Evolutionary conservation across 305 asterid species (phyloP).

Genomic region (Salvia sclarea): DNA sequence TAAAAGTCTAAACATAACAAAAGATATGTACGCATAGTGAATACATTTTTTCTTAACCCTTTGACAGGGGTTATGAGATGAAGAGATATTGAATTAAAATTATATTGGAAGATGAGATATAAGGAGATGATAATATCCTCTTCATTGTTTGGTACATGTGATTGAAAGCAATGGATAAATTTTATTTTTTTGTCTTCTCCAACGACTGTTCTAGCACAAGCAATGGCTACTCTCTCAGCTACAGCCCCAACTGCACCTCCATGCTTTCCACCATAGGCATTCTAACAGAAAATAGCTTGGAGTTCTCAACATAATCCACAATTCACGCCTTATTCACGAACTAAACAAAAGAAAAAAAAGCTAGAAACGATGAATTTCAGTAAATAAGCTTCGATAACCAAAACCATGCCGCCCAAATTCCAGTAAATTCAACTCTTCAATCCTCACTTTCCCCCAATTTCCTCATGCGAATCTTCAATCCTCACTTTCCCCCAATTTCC

Average conservation of each 20-base stretch:
- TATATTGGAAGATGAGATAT: too few species aligned
- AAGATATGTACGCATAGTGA: too few species aligned
- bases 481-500: too few species aligned
- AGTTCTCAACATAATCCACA: neutral
- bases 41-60: too few species aligned
- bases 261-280: constrained; percentile 62
- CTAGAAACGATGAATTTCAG: neutral
- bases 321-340: neutral
- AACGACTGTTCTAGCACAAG: constrained; percentile 77
- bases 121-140: too few species aligned
- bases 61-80: too few species aligned
- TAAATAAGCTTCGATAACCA: neutral
- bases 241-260: constrained; percentile 83
- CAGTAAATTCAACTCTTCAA: neutral
- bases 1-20: too few species aligned
- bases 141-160: too few species aligned
- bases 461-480: too few species aligned
- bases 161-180: too few species aligned
- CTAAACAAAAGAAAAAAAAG: neutral
- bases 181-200: constrained; percentile 62
- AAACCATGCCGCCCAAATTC: neutral
- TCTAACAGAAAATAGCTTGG: constrained; percentile 38
- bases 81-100: too few species aligned
- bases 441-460: too few species aligned
- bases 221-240: constrained; percentile 62